phyloP scores from a whole-genome alignment of 2,329 filamentous ascomycete genomes.

The Orbilia blumenaviensis region DNA sequence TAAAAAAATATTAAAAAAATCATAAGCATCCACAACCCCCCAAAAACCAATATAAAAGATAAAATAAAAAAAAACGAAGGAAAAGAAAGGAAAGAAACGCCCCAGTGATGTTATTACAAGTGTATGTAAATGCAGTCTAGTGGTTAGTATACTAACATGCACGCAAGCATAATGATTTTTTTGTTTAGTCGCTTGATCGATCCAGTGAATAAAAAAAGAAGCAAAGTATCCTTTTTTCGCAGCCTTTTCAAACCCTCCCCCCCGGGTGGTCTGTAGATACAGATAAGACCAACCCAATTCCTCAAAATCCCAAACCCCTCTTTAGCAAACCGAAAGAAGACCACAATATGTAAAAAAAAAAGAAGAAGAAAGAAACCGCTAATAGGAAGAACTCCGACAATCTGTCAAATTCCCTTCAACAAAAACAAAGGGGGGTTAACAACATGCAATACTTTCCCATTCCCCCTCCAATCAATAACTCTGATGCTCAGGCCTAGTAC shows the following conservation, averaged over 20 bases:
- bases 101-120: background rate
- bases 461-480: slow-evolving; percentile 15
- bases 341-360: background rate
- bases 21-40: background rate
- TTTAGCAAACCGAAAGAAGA: background rate
- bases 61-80: background rate
- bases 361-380: background rate
- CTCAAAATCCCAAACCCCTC: too few species aligned
- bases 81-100: background rate
- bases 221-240: background rate
- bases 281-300: too few species aligned
- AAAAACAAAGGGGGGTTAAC: background rate
- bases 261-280: too few species aligned
- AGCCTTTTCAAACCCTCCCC: background rate
- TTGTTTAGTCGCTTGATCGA: background rate
- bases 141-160: background rate
- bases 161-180: background rate
- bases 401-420: background rate
- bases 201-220: background rate
- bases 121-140: background rate
- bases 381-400: background rate
- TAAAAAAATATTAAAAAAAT: background rate
- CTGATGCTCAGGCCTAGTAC: slow-evolving; percentile 18
- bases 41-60: too few species aligned
- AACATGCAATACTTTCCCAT: too few species aligned